Percentiles rank a stretch among this genome's conserved stretches.
phyloP scores from a whole-genome alignment of 2,329 filamentous ascomycete genomes.

The Harringtonia aguacate region DNA sequence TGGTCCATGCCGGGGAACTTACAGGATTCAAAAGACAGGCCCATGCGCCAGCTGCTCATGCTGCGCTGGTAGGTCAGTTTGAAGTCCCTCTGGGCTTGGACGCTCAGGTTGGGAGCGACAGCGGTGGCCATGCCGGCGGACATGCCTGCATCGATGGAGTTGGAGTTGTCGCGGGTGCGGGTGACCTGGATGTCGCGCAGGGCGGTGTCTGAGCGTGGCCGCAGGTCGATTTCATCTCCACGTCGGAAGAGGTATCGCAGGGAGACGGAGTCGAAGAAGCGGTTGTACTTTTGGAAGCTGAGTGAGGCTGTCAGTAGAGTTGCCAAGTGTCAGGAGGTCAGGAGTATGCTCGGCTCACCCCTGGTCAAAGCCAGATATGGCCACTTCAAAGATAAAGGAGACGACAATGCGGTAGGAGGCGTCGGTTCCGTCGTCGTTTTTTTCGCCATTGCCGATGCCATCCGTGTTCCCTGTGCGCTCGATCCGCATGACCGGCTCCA shows the following conservation, averaged over 20 bases:
- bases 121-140: slow-evolving; percentile 4
- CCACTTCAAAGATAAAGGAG: slow-evolving; percentile 13
- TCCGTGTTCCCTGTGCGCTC: slow-evolving; percentile 8
- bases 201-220: slow-evolving; percentile 12
- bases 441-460: not conserved
- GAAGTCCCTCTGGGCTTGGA: slow-evolving; percentile 14
- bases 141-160: slow-evolving; percentile 10
- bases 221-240: slow-evolving; percentile 12
- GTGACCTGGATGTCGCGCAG: slow-evolving; percentile 10
- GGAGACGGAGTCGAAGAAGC: slow-evolving; percentile 15
- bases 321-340: too few species aligned
- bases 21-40: slow-evolving; percentile 13
- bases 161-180: slow-evolving; percentile 8
- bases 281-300: slow-evolving; percentile 12
- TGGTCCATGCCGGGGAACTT: not conserved
- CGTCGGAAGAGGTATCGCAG: slow-evolving; percentile 13
- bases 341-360: slow-evolving; percentile 6
- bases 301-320: too few species aligned
- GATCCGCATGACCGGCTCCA: slow-evolving; percentile 15
- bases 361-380: slow-evolving; percentile 11
- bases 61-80: slow-evolving; percentile 15
- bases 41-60: slow-evolving; percentile 15
- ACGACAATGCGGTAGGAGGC: slow-evolving; percentile 13
- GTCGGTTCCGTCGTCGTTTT: not conserved
- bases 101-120: slow-evolving; percentile 10